These are phyloP conservation scores for Dispira simplex DNA, from an alignment of 192 early-diverging fungal species.

Conservation along the genomic window DNA sequence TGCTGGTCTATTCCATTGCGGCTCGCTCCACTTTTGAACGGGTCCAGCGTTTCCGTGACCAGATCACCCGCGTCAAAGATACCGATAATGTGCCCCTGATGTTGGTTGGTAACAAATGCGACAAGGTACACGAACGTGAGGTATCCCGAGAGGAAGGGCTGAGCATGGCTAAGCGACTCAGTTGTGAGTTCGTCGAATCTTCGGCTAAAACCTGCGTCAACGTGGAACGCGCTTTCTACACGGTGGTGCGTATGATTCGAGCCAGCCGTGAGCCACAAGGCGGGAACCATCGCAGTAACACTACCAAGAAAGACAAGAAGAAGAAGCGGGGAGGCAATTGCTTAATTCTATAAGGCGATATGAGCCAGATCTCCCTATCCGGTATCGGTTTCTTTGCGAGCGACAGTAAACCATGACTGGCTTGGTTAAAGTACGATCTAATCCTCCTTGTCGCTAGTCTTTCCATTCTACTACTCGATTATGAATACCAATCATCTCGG, in stretches of 20 bases:
- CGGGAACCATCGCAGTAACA: conserved; percentile 14
- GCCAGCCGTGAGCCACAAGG: conserved; percentile 34
- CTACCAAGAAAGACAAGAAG: conserved; percentile 12
- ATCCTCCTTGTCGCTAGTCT: too few species aligned
- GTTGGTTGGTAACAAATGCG: conserved; percentile 93
- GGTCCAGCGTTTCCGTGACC: conserved; percentile 70
- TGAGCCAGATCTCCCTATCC: neutral
- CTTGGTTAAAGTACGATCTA: too few species aligned
- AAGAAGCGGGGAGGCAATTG: conserved; percentile 9
- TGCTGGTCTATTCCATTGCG: conserved; percentile 84
- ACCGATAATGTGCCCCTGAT: conserved; percentile 72
- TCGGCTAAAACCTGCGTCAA: conserved; percentile 84
- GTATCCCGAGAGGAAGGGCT: conserved; percentile 73
- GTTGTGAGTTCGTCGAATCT: conserved; percentile 81
- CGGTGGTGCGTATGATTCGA: conserved; percentile 68
- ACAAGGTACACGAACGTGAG: conserved; percentile 65
- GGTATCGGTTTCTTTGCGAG: too few species aligned
- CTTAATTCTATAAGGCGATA: conserved; percentile 5
- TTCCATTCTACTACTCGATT: too few species aligned
- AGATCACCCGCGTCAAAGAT: conserved; percentile 87
- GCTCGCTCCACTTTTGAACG: conserved; percentile 78
- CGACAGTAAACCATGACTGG: too few species aligned
- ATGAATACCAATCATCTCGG: too few species aligned
- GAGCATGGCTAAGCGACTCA: conserved; percentile 51
- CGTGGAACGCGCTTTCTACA: conserved; percentile 78